A percentile compares a stretch with the other conserved stretches of the same genome.
phyloP scores from a whole-genome alignment of 139 green algal genomes.

The Nannochloris sp. region DNA sequence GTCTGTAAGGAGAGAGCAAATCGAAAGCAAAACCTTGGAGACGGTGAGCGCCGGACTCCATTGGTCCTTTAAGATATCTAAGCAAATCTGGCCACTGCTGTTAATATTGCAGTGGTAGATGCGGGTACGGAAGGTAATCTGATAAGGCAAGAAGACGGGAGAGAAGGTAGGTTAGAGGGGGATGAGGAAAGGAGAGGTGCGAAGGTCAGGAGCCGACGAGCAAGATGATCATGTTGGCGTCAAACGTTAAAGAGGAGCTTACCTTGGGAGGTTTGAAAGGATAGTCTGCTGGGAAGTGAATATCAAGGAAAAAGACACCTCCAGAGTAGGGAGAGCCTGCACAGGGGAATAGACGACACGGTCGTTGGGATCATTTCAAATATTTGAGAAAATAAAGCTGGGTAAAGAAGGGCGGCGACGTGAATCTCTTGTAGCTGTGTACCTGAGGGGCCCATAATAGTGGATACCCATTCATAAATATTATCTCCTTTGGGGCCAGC shows the following conservation, averaged over 20 bases:
- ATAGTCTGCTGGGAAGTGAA: conserved; percentile 91
- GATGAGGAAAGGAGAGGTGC: neutral
- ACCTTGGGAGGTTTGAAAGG: conserved; percentile 94
- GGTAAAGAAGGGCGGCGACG: too few relatives aligned
- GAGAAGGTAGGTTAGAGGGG: neutral
- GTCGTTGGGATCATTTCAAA: too few relatives aligned
- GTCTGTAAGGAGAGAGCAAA: conserved; percentile 90
- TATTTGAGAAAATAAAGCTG: too few relatives aligned
- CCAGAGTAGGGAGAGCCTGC: conserved; percentile 80
- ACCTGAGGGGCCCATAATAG: conserved; percentile 85
- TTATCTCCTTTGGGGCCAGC: conserved; percentile 97
- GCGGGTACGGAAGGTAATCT: conserved; percentile 76
- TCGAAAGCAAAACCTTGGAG: conserved; percentile 79
- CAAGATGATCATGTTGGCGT: neutral
- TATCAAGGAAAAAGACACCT: conserved; percentile 94
- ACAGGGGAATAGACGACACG: neutral
- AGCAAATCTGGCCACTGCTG: conserved; percentile 74
- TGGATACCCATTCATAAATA: conserved; percentile 95
- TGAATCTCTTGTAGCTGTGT: too few relatives aligned
- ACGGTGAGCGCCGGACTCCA: conserved; percentile 88
- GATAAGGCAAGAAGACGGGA: neutral
- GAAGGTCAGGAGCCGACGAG: too few relatives aligned
- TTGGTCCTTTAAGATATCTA: conserved; percentile 90
- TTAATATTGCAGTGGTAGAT: conserved; percentile 97
- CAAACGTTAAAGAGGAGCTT: neutral